Base-by-base conservation (phyloP, 2,329 filamentous ascomycete species). In the Aschersonia sp. region DNA sequence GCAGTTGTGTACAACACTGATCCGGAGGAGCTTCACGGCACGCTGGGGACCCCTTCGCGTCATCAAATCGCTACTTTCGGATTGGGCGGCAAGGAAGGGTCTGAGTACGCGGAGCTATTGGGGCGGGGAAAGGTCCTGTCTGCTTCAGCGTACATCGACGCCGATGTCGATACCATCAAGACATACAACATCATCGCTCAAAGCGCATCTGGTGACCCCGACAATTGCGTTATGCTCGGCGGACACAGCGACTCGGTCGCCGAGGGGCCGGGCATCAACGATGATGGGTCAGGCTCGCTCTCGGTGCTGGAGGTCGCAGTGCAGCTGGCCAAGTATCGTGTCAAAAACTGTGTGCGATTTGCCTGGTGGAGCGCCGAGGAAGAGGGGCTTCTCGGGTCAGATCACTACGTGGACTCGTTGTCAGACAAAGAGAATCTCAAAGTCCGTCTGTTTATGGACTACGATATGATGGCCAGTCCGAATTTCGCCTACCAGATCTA, bases 1-100 rank as follows among this genome's bases (percentile, higher is more conserved):
- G 83, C 81, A 1, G 65, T 92, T 11, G 71, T 92, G 45, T 89
- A 85, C 66, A 87, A 90, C 68, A 83, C 81, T 54, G 77, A 78
- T 45, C 64, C 72, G 1, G 83, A 77, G 2, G 61, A 66, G 4
- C 64, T 87, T 1, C 71, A 73, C 45, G 86, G 84, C 41, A 89
- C 84, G 1, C 69, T 92, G 4, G 84, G 81, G 9, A 69, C 66
- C 0, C 79, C 81, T 0, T 66, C 67, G 0, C 66, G 71, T 9
- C 56, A 78, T 46, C 76, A 87, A 54, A 69, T 84, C 5, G 77
- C 84, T 1, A 85, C 80, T 1, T 80, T 87, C 49, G 81, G 81
- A 1, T 66, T 90, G 30, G 74, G 74, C 2, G 70, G 74, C 22
- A 66, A 69, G 10, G 76, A 80, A 32, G 85, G 79, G 5, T 61